Base-by-base conservation (phyloP, 805 yeast species). In the Wickerhamomyces ciferrii region DNA sequence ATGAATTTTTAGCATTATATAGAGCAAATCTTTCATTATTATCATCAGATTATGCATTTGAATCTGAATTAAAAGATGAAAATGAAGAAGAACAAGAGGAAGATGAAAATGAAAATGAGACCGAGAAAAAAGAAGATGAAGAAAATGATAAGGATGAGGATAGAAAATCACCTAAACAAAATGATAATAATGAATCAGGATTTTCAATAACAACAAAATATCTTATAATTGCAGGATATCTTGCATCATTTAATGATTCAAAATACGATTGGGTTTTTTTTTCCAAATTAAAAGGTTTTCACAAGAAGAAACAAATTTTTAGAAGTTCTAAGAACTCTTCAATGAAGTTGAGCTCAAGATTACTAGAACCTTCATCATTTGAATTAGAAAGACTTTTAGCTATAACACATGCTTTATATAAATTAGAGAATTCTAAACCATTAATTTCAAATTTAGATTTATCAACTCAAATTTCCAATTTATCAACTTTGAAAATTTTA, bases 361-460 rank as follows among this genome's bases (percentile, higher is more conserved):
- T 83, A 48, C 66, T 86, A 38, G 79, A 83, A n/a, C 86, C 96
- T 0, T 79, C 83, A 25, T 66, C 79, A 29, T 90, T 90, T 62
- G 87, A 83, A 32, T 61, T 89, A 41, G 97, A 91, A 60, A 72
- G 97, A 47, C 59, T 88, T 60, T 65, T 87, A 48, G 96, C 97
- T 0, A 87, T 91, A 21, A 70, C 86, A 34, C 84, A 84, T 39
- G 83, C 95, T 0, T 79, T 90, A 14, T 79, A 78, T 56, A 75
- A 71, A 20, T 72, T 54, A 54, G 74, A 59, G 23, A 63, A 53
- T 58, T 72, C 58, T 13, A 61, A 36, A 55, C 67, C 48, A 7
- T 40, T 68, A 8, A 39, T 49, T 1, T 53, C 66, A 27, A 62
- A 66, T 43, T 62, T 71, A 13, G 72, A 67, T 43, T 51, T 71